Conservation (phyloP, 1,284 basidiomycete species). For the Crucibulum parvulum region DNA sequence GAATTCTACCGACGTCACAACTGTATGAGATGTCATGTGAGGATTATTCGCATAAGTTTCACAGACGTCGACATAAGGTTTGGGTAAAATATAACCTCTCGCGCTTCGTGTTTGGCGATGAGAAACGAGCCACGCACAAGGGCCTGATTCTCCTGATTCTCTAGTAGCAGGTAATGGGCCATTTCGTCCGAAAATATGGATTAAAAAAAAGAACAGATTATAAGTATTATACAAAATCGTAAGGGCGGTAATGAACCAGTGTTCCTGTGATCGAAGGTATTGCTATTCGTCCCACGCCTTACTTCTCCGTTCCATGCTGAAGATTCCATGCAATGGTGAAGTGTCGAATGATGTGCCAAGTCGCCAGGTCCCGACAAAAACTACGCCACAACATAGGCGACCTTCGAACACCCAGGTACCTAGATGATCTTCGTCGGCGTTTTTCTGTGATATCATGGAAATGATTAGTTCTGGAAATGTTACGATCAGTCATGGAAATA, state of each 20-base stretch:
- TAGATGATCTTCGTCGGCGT: conserved; percentile 32
- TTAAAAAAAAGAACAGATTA: not conserved
- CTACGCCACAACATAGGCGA: conserved; percentile 41
- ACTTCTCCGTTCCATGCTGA: conserved; percentile 54
- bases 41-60: too few relatives aligned
- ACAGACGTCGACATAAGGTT: not conserved
- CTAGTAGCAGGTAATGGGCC: not conserved
- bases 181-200: not conserved
- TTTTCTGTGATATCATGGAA: conserved; percentile 32
- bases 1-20: too few relatives aligned
- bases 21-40: too few relatives aligned
- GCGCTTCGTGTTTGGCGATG: not conserved
- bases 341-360: conserved; percentile 24
- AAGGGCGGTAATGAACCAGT: too few relatives aligned
- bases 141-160: conserved; percentile 4
- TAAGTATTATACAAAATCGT: not conserved
- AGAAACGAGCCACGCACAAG: conserved; percentile 8
- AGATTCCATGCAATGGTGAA: conserved; percentile 52
- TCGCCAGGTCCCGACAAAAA: conserved; percentile 51
- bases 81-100: not conserved
- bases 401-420: conserved; percentile 54
- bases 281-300: conserved; percentile 1
- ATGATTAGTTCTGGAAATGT: conserved; percentile 3
- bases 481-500: conserved; percentile 13
- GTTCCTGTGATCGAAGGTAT: too few relatives aligned